Percentiles rank a stretch among this genome's conserved stretches.
phyloP scores from a whole-genome alignment of 2,329 filamentous ascomycete genomes.

The Aspergillus caelatus region DNA sequence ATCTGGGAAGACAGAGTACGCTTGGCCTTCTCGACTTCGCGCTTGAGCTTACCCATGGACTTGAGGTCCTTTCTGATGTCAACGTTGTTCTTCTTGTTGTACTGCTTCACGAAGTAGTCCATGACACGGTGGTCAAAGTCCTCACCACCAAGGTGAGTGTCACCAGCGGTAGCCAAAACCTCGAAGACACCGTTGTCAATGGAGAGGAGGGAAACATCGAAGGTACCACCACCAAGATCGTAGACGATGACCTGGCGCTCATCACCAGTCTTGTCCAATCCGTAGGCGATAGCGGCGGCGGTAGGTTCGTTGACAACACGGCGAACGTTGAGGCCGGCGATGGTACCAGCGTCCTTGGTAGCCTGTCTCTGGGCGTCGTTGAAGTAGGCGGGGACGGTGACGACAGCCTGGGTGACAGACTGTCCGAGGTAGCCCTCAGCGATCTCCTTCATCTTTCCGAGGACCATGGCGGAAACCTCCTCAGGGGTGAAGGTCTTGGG shows the following conservation, averaged over 20 bases:
- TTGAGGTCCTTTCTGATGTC: slow-evolving; percentile 93
- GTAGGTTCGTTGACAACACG: slow-evolving; percentile 97
- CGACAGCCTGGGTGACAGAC: slow-evolving; percentile 68
- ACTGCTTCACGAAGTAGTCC: slow-evolving; percentile 92
- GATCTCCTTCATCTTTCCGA: slow-evolving; percentile 69
- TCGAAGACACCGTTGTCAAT: slow-evolving; percentile 93
- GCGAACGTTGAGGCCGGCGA: slow-evolving; percentile 91
- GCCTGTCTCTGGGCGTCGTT: slow-evolving; percentile 97
- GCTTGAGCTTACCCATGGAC: slow-evolving; percentile 99
- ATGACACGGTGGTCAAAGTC: slow-evolving; percentile 99
- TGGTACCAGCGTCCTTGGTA: slow-evolving; percentile 90
- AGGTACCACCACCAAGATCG: slow-evolving; percentile 92
- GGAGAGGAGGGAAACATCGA: slow-evolving; percentile 90
- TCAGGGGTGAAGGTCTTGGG: slow-evolving; percentile 68
- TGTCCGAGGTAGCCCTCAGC: slow-evolving; percentile 65
- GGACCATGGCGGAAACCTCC: slow-evolving; percentile 68
- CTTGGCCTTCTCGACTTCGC: slow-evolving; percentile 99
- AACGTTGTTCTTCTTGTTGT: slow-evolving; percentile 97
- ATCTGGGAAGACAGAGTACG: slow-evolving; percentile 93
- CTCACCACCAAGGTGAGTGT: slow-evolving; percentile 96
- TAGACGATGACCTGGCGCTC: slow-evolving; percentile 91
- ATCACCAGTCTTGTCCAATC: slow-evolving; percentile 80
- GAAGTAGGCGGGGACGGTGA: slow-evolving; percentile 97
- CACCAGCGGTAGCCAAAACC: slow-evolving; percentile 91
- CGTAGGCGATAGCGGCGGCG: slow-evolving; percentile 92